Percentiles rank a stretch among this genome's conserved stretches.
These are phyloP conservation scores for Aphanocladium album DNA, from an alignment of 2,329 filamentous ascomycete genomes.

Conservation along the genomic window DNA sequence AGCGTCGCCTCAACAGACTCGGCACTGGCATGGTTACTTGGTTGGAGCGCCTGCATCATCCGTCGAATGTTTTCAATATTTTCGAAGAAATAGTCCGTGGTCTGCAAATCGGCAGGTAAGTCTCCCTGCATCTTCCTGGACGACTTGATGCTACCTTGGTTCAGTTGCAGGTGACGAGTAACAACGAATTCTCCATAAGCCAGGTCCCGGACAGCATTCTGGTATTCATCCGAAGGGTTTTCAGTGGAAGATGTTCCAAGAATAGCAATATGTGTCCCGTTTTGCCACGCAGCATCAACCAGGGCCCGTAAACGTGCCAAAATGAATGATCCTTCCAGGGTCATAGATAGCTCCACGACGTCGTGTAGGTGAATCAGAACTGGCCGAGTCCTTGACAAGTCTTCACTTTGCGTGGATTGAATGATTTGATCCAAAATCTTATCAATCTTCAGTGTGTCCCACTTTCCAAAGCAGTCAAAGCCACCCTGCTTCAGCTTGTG, in stretches of 20 bases:
- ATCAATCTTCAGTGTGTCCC: slow-evolving; percentile 58
- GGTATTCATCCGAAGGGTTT: slow-evolving; percentile 41
- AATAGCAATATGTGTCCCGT: slow-evolving; percentile 68
- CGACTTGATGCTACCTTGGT: slow-evolving; percentile 19
- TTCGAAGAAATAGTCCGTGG: slow-evolving; percentile 37
- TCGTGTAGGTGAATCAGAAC: slow-evolving; percentile 78
- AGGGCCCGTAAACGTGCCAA: slow-evolving; percentile 64
- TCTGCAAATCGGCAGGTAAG: slow-evolving; percentile 23
- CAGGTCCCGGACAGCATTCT: slow-evolving; percentile 33
- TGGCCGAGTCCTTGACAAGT: slow-evolving; percentile 32
- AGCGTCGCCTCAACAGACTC: background rate
- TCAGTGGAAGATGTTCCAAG: slow-evolving; percentile 69
- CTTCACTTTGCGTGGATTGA: slow-evolving; percentile 37
- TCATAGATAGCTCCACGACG: slow-evolving; percentile 69
- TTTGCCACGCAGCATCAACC: slow-evolving; percentile 65
- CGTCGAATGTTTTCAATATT: slow-evolving; percentile 43
- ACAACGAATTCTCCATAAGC: slow-evolving; percentile 38
- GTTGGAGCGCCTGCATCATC: slow-evolving; percentile 39
- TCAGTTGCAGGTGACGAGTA: slow-evolving; percentile 30
- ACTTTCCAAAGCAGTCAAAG: slow-evolving; percentile 39
- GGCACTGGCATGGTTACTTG: slow-evolving; percentile 4
- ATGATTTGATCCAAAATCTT: slow-evolving; percentile 54
- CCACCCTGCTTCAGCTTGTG: slow-evolving; percentile 36
- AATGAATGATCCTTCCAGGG: slow-evolving; percentile 63
- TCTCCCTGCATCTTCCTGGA: background rate